These are phyloP conservation scores for Benincasa hispida DNA, from an alignment of 306 rosid genomes.

Conservation along the genomic window DNA sequence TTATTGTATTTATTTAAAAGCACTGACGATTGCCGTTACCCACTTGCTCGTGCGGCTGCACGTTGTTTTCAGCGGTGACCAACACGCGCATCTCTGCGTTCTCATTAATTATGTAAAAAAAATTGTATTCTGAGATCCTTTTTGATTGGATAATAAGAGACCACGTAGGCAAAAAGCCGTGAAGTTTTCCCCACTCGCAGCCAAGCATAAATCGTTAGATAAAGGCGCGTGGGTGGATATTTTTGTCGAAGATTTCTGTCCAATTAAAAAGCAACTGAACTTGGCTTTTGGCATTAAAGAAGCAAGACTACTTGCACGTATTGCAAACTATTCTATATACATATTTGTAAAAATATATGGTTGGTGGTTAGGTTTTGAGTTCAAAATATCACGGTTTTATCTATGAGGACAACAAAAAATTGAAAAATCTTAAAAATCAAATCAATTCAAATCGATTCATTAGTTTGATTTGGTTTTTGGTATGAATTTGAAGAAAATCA, in stretches of 20 bases:
- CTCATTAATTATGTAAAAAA: neutral
- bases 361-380: too few species aligned
- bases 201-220: neutral
- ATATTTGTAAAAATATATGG: too few species aligned
- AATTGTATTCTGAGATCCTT: neutral
- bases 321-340: too few species aligned
- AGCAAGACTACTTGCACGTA: neutral
- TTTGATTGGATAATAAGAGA: neutral
- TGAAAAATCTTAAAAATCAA: too few species aligned
- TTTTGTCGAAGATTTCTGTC: neutral
- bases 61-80: neutral
- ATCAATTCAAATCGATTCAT: too few species aligned
- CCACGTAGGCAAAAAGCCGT: neutral
- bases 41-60: neutral
- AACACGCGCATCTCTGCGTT: neutral
- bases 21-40: neutral
- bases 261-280: neutral
- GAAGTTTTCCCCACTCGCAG: neutral
- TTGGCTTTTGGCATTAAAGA: neutral
- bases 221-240: neutral
- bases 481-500: too few species aligned
- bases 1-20: neutral
- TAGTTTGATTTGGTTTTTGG: too few species aligned
- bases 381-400: too few species aligned
- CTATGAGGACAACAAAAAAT: too few species aligned